phyloP scores from a whole-genome alignment of 352 stramenopile species.

The Phytopythium ostracodes region DNA sequence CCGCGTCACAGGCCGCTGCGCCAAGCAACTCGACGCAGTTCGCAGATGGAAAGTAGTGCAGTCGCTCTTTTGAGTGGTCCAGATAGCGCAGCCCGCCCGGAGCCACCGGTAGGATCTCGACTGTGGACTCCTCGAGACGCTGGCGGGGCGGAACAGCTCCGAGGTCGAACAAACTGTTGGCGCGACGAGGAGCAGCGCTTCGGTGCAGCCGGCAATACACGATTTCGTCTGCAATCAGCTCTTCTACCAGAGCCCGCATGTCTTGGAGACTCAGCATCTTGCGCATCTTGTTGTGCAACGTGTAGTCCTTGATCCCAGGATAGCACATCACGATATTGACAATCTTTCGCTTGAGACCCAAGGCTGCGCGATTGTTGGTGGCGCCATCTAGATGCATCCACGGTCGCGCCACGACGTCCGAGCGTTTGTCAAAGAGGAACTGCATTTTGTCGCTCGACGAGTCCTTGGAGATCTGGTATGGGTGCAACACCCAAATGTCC shows the following conservation, averaged over 20 bases:
- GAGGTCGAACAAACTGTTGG: conserved; percentile 29
- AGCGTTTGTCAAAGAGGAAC: conserved; percentile 67
- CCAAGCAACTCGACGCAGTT: conserved; percentile 80
- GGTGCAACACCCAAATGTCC: conserved; percentile 56
- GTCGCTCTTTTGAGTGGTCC: conserved; percentile 35
- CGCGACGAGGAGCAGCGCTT: conserved; percentile 6
- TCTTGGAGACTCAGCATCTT: conserved; percentile 71
- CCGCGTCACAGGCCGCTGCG: conserved; percentile 46
- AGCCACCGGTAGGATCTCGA: conserved; percentile 18
- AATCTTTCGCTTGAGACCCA: conserved; percentile 72
- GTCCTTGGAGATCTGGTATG: conserved; percentile 45
- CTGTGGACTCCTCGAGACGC: conserved; percentile 4
- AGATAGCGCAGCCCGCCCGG: conserved; percentile 48
- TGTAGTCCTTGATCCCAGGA: conserved; percentile 58
- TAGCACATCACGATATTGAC: conserved; percentile 78
- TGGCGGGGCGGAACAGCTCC: background rate
- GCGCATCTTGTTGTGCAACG: conserved; percentile 66
- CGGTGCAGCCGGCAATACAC: conserved; percentile 50
- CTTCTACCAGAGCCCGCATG: conserved; percentile 58
- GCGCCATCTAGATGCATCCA: conserved; percentile 77
- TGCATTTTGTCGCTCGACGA: conserved; percentile 53
- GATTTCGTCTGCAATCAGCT: conserved; percentile 55
- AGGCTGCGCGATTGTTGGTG: conserved; percentile 42
- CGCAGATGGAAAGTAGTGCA: conserved; percentile 73
- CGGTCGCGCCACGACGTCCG: conserved; percentile 46